These are phyloP conservation scores for Myxozyma geophila DNA, from an alignment of 805 yeast species.

Conservation along the genomic window DNA sequence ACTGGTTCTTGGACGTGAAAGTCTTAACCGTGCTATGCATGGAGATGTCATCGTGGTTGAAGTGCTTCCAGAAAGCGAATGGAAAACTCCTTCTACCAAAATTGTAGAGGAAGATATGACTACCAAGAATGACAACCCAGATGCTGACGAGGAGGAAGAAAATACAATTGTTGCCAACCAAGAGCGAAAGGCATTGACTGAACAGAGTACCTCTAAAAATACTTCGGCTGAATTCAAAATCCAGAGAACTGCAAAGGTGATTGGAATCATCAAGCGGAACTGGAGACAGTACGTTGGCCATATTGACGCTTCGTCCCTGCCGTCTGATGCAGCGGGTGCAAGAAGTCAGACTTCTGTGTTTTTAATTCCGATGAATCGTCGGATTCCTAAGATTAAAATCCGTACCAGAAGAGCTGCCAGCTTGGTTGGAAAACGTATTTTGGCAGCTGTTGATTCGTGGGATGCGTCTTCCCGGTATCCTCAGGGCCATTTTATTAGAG, in stretches of 20 bases:
- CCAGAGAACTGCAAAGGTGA: slow-evolving; percentile 93
- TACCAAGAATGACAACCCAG: slow-evolving; percentile 56
- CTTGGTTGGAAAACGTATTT: slow-evolving; percentile 85
- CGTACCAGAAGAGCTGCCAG: slow-evolving; percentile 85
- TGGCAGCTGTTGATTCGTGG: slow-evolving; percentile 93
- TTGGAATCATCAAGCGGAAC: slow-evolving; percentile 83
- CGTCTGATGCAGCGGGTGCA: slow-evolving; percentile 49
- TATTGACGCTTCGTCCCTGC: slow-evolving; percentile 74
- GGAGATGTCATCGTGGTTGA: slow-evolving; percentile 93
- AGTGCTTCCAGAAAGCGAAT: slow-evolving; percentile 77
- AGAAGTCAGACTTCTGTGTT: slow-evolving; percentile 63
- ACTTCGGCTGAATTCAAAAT: slow-evolving; percentile 52
- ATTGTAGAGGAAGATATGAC: slow-evolving; percentile 75
- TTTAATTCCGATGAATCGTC: slow-evolving; percentile 85
- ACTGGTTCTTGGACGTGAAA: slow-evolving; percentile 78
- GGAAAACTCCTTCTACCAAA: slow-evolving; percentile 84
- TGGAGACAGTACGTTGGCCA: slow-evolving; percentile 98
- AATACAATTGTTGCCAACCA: slow-evolving; percentile 62
- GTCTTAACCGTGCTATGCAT: slow-evolving; percentile 86
- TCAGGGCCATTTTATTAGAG: slow-evolving; percentile 90
- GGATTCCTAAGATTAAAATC: slow-evolving; percentile 84
- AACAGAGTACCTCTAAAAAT: slow-evolving; percentile 70
- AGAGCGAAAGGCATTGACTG: slow-evolving; percentile 73
- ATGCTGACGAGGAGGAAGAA: slow-evolving; percentile 52
- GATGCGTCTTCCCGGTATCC: slow-evolving; percentile 81